Base-by-base conservation (phyloP, 208 protist genomes). In the Acanthamoeba triangularis region DNA sequence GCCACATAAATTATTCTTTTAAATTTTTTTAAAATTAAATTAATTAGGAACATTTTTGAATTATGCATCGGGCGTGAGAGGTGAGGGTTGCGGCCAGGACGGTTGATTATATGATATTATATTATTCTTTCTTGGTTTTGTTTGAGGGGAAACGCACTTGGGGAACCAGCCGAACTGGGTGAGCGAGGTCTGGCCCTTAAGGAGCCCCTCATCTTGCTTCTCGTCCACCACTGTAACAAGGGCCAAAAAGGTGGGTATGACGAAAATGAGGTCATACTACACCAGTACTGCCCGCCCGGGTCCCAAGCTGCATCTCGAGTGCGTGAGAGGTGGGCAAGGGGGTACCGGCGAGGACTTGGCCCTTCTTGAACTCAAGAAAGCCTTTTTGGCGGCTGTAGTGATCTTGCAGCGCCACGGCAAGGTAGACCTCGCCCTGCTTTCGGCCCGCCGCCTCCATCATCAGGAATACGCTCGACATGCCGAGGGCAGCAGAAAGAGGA, bases 221-320 rank as follows among this genome's bases (percentile, higher is more conserved):
- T 82, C 74, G 74, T 82, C 74, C 74, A 82, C 74, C 74, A 82
- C 74, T 82, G 74, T 35, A 72, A 72, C 67, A 76, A 33, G 35
- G 11, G 18, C 6, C 20, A 72, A 72, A 72, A 23, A 72, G 30
- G 20, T 65, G 18, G 11, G 30, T 37, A 35, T 72, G 56, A 63
- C 56, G 56, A 28, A n/a, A 20, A 63, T 63, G 56, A 63, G 28
- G 56, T 63, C 56, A 61, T 61, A 23, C 56, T 54, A n/a, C n/a
- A n/a, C 49, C 49, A 52, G 7, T 52, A 4, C 49, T 11, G 8
- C 20, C 18, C 67, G 11, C 67, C 23, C 20, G 56, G n/a, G n/a
- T n/a, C n/a, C n/a, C 10, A 35, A 72, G 30, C n/a, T 7, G 10
- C 30, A 18, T 16, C 7, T 59, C 52, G 7, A 7, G 52, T 59